Conservation (phyloP, 2,329 filamentous ascomycete species). For the Chaetomium olivaceum region DNA sequence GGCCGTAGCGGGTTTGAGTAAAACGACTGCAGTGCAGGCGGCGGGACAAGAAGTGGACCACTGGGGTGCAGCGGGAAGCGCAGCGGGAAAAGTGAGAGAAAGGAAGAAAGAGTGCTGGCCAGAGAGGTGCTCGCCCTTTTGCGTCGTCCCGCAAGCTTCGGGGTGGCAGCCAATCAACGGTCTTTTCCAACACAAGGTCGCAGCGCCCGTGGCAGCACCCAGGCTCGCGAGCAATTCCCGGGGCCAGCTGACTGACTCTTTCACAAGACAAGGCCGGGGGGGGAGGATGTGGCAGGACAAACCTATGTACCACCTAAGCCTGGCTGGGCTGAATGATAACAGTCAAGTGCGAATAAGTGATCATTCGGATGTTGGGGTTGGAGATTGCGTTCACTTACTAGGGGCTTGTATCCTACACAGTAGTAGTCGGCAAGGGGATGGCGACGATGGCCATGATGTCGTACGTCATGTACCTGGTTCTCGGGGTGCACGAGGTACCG, state of each 20-base stretch:
- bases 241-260: constrained; percentile 27
- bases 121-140: constrained; percentile 26
- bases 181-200: constrained; percentile 21
- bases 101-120: constrained; percentile 27
- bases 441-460: background rate
- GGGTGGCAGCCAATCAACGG: constrained; percentile 27
- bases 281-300: constrained; percentile 18
- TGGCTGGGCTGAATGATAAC: background rate
- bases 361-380: background rate
- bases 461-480: background rate
- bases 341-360: background rate
- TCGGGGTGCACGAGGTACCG: background rate
- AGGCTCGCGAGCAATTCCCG: constrained; percentile 15
- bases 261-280: constrained; percentile 9
- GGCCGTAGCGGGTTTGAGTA: constrained; percentile 8
- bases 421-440: too few species aligned
- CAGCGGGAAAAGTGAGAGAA: constrained; percentile 21
- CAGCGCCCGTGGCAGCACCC: constrained; percentile 16
- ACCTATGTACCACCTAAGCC: background rate
- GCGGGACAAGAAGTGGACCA: constrained; percentile 18
- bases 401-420: background rate
- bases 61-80: constrained; percentile 14
- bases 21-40: background rate
- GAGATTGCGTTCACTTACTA: background rate
- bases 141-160: constrained; percentile 21